Evolutionary conservation across 768 basidiomycete genomes (phyloP).

Genomic region (Coprinellus micaceus): DNA sequence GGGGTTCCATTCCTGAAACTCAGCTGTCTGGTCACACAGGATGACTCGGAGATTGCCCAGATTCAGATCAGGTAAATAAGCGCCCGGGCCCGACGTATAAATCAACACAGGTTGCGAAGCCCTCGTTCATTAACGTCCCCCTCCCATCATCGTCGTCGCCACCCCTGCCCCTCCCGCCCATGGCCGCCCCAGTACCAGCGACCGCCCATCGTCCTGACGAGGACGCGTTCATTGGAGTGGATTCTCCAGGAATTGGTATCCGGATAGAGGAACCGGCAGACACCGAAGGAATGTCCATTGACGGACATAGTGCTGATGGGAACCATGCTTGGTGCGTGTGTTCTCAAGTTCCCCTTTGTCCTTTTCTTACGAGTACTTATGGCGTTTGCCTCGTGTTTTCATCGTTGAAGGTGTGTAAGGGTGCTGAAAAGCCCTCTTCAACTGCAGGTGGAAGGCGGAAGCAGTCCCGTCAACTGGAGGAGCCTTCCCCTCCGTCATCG

Average conservation of each 20-base stretch:
- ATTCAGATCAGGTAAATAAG: background rate
- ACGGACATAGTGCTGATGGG: constrained; percentile 1
- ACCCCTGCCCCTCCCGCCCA: background rate
- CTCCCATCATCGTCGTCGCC: background rate
- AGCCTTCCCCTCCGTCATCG: no score
- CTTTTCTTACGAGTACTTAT: background rate
- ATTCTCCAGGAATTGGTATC: background rate
- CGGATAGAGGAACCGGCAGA: constrained; percentile 1
- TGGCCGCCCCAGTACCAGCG: background rate
- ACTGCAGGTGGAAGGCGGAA: background rate
- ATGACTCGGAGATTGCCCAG: background rate
- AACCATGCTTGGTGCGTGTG: constrained; percentile 5
- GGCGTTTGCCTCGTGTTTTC: background rate
- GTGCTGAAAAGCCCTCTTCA: background rate
- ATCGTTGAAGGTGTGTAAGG: background rate
- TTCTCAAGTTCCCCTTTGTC: constrained; percentile 1
- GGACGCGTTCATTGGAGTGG: background rate
- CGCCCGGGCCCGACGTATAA: background rate
- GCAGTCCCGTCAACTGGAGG: background rate
- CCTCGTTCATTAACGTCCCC: background rate
- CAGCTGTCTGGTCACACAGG: background rate
- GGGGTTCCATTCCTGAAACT: no score
- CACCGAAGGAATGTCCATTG: constrained; percentile 2
- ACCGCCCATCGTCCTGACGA: background rate
- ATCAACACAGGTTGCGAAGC: background rate